Evolutionary conservation across 306 rosid species (phyloP).

Genomic region (Sicyos baderoa): DNA sequence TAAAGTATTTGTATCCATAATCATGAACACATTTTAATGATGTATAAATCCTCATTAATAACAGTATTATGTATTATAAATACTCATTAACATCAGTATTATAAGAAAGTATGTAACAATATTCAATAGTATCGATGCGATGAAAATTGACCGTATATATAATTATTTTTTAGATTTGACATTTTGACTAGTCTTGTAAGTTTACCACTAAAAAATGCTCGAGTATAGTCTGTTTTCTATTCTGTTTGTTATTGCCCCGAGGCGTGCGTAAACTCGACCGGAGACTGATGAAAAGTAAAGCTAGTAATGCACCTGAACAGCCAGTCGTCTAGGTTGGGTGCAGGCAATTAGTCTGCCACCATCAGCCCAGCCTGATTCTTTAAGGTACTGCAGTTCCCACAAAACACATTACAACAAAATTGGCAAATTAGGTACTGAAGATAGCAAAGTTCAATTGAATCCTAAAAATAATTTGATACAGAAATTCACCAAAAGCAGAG

Average conservation of each 20-base stretch:
- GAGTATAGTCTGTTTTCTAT: not conserved
- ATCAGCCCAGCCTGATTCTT: constrained; percentile 86
- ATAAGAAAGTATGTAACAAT: too few relatives aligned
- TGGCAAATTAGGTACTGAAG: not conserved
- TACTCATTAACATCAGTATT: too few relatives aligned
- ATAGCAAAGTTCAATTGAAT: not conserved
- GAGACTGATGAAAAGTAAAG: not conserved
- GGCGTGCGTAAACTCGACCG: too few relatives aligned
- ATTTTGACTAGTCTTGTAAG: too few relatives aligned
- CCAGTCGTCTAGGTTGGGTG: constrained; percentile 86
- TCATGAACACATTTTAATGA: too few relatives aligned
- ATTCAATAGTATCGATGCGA: too few relatives aligned
- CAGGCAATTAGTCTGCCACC: constrained; percentile 87
- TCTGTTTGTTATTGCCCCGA: not conserved
- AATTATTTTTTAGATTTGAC: too few relatives aligned
- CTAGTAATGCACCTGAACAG: constrained; percentile 63
- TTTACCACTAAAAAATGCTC: not conserved
- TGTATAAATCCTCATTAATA: too few relatives aligned
- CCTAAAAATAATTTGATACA: not conserved
- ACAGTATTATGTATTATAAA: too few relatives aligned
- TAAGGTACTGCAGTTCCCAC: constrained; percentile 48
- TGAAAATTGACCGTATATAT: too few relatives aligned
- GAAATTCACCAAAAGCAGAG: not conserved
- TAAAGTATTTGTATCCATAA: not conserved
- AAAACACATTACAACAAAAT: not conserved